Evolutionary conservation across 1,284 basidiomycete genomes (phyloP).

Genomic region (Ustilago sp.): DNA sequence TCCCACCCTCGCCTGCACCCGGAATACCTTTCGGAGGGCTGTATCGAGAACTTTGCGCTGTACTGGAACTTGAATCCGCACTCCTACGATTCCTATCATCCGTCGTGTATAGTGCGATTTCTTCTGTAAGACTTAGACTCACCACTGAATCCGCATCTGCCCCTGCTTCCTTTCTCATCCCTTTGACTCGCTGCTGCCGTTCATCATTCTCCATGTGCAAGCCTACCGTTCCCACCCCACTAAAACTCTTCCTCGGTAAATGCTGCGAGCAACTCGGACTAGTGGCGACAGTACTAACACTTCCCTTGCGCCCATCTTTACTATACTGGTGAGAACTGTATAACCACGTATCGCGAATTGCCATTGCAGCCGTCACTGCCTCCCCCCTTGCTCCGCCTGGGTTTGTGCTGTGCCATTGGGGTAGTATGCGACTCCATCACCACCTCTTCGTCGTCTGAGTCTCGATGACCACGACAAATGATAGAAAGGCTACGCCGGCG

Average conservation of each 20-base stretch:
- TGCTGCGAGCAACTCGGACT: neutral
- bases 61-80: slow-evolving; percentile 10
- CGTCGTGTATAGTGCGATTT: slow-evolving; percentile 40
- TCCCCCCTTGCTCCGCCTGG: neutral
- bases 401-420: neutral
- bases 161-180: neutral
- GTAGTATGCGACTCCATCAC: neutral
- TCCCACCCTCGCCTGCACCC: neutral
- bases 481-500: slow-evolving; percentile 27
- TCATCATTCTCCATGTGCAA: slow-evolving; percentile 17
- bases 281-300: slow-evolving; percentile 18
- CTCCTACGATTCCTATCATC: slow-evolving; percentile 20
- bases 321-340: slow-evolving; percentile 26
- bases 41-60: neutral
- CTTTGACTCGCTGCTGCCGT: slow-evolving; percentile 7
- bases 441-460: slow-evolving; percentile 15
- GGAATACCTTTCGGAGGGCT: neutral
- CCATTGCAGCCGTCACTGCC: slow-evolving; percentile 29
- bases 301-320: slow-evolving; percentile 26
- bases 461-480: slow-evolving; percentile 24
- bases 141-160: slow-evolving; percentile 20
- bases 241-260: slow-evolving; percentile 14
- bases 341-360: slow-evolving; percentile 41
- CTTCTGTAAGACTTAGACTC: slow-evolving; percentile 36
- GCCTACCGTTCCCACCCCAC: slow-evolving; percentile 5